Base-by-base conservation (phyloP, 1,284 basidiomycete species). In the Marasmius fiardii region DNA sequence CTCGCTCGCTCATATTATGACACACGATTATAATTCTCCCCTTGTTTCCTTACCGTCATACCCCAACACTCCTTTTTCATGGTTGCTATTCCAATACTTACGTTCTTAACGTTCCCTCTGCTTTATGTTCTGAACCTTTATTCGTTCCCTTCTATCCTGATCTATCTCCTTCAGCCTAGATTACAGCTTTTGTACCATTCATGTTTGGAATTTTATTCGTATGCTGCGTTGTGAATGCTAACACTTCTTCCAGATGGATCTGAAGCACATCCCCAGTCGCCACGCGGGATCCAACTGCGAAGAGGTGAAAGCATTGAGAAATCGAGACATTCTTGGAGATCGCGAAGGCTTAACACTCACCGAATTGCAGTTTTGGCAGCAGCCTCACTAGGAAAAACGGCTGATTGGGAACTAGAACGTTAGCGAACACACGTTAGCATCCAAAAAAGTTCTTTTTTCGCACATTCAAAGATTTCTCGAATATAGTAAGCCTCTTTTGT, bases 401-500 rank as follows among this genome's bases (percentile, higher is more conserved):
- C 89, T 90, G 59, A 28, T 2, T 24, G 28, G 10, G 16, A 48
- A 51, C n/a, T n/a, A n/a, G n/a, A n/a, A 26, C 55, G 57, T 53
- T 52, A 35, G 49, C 61, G 12, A 55, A 54, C 45, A 26, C 57
- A 37, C 53, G 26, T 53, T 57, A 53, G 14, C 44, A 37, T 23
- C 54, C 34, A 24, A 49, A 49, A 7, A 39, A 31, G 47, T 31
- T 31, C 10, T 23, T 16, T 52, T 52, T 53, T 65, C 75, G 68
- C 70, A 84, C 88, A 75, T 71, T 99, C 93, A 68, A 99, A 99
- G 59, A 95, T 82, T 60, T 99, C 92, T 57, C 95, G 86, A 70
- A 99, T 93, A 70, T 85, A 89, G 74, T 98, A 99, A 0, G 92
- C 97, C 74, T 99, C 97, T 74, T 99, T 99, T 26, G 97, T 99